Evolutionary conservation across 2,329 filamentous ascomycete species (phyloP).

Genomic region (Diplodia scrobiculata): DNA sequence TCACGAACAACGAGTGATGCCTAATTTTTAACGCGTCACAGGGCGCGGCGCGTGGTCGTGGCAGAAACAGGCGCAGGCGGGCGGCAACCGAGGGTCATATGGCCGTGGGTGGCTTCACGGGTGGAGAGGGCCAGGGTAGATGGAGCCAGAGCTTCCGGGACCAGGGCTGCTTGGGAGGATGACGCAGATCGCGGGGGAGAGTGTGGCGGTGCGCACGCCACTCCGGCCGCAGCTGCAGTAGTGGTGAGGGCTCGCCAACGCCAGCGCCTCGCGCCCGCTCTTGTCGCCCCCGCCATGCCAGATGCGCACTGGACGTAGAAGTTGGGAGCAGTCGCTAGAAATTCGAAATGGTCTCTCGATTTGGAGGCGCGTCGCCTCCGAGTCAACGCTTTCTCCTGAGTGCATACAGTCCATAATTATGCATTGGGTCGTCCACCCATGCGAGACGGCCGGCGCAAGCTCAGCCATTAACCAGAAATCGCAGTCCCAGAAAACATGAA

Average conservation of each 20-base stretch:
- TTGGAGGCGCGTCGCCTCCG: background rate
- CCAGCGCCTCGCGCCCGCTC: background rate
- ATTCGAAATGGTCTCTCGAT: slow-evolving; percentile 4
- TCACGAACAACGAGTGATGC: background rate
- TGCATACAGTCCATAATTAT: slow-evolving; percentile 17
- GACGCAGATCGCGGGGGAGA: slow-evolving; percentile 22
- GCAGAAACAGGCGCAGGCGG: slow-evolving; percentile 17
- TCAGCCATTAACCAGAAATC: slow-evolving; percentile 11
- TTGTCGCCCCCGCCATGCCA: background rate
- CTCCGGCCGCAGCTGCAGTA: background rate
- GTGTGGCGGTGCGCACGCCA: background rate
- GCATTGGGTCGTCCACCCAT: background rate
- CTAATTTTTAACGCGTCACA: slow-evolving; percentile 20
- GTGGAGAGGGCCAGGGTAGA: slow-evolving; percentile 5
- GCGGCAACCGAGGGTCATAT: slow-evolving; percentile 15
- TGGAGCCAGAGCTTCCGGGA: slow-evolving; percentile 5
- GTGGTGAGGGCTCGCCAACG: background rate
- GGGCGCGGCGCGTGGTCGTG: slow-evolving; percentile 20
- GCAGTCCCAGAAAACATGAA: slow-evolving; percentile 21
- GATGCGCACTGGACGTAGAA: background rate
- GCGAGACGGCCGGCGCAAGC: slow-evolving; percentile 12
- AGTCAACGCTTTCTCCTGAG: background rate
- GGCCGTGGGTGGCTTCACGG: slow-evolving; percentile 7
- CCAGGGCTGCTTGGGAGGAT: slow-evolving; percentile 10
- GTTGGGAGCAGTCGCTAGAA: background rate